phyloP scores from a whole-genome alignment of 495 filamentous ascomycete species.

The Annulohypoxylon maeteangense region DNA sequence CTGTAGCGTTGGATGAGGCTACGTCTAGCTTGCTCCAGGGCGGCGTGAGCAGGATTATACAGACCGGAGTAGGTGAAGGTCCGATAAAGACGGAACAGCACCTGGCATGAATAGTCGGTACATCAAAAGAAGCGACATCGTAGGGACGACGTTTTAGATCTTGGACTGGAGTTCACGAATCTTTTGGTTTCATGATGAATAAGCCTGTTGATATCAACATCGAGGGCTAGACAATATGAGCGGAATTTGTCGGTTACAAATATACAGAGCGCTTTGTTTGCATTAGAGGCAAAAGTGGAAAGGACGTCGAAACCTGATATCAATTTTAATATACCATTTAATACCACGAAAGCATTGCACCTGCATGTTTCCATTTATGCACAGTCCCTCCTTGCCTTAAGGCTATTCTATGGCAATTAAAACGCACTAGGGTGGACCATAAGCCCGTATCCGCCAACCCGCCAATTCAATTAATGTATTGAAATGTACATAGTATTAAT shows the following conservation, averaged over 20 bases:
- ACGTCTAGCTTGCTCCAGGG: constrained; percentile 71
- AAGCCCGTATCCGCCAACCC: too few relatives aligned
- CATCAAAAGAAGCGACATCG: background rate
- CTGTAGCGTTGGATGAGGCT: constrained; percentile 66
- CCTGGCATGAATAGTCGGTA: constrained; percentile 56
- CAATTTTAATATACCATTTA: constrained; percentile 9
- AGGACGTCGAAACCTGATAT: background rate
- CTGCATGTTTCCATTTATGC: background rate
- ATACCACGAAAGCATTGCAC: background rate
- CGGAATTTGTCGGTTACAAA: constrained; percentile 1
- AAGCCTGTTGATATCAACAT: constrained; percentile 3
- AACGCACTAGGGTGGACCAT: too few relatives aligned
- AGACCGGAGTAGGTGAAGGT: constrained; percentile 92
- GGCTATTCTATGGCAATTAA: background rate
- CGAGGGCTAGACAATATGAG: background rate
- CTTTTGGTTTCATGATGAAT: background rate
- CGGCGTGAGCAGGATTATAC: constrained; percentile 87
- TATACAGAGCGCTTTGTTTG: constrained; percentile 3
- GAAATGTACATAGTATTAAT: too few relatives aligned
- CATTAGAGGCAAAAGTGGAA: background rate
- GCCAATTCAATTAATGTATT: too few relatives aligned
- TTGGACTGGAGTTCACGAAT: background rate
- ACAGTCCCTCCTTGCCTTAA: background rate
- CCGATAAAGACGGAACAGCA: constrained; percentile 81
- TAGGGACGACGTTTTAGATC: background rate